phyloP scores from a whole-genome alignment of 306 rosid species.

The Purshia tridentata region DNA sequence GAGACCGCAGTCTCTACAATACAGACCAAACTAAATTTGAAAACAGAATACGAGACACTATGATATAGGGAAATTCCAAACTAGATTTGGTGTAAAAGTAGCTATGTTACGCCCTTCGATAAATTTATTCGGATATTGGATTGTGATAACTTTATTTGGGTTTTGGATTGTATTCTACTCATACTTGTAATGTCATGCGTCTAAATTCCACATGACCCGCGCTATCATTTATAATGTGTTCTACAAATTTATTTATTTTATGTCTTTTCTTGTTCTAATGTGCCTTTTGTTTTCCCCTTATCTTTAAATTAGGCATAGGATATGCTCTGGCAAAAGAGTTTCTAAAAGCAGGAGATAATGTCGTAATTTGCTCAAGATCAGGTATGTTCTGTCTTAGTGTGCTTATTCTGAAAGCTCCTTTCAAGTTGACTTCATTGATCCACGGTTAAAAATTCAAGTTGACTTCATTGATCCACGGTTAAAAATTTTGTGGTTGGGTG shows the following conservation, averaged over 20 bases:
- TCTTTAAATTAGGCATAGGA: constrained; percentile 73
- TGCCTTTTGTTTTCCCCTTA: constrained; percentile 9
- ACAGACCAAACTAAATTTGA: no score
- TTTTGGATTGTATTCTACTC: no score
- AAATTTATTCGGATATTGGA: no score
- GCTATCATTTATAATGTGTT: background rate
- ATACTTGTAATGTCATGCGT: no score
- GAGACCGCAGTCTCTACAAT: no score
- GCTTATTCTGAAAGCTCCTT: constrained; percentile 18
- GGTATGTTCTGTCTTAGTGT: constrained; percentile 33
- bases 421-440: constrained; percentile 14
- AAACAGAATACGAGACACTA: no score
- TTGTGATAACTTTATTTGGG: no score
- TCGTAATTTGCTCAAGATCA: constrained; percentile 80
- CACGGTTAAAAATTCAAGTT: constrained; percentile 6
- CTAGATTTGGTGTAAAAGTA: no score
- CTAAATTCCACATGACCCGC: no score
- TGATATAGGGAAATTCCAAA: no score
- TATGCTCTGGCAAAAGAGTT: constrained; percentile 80
- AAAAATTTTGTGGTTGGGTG: background rate
- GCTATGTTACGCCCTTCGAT: no score
- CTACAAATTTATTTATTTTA: background rate
- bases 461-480: constrained; percentile 19
- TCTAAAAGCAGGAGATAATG: constrained; percentile 82
- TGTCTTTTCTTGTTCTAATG: background rate